phyloP scores from a whole-genome alignment of 805 yeast genomes.

The Candida caryicola region DNA sequence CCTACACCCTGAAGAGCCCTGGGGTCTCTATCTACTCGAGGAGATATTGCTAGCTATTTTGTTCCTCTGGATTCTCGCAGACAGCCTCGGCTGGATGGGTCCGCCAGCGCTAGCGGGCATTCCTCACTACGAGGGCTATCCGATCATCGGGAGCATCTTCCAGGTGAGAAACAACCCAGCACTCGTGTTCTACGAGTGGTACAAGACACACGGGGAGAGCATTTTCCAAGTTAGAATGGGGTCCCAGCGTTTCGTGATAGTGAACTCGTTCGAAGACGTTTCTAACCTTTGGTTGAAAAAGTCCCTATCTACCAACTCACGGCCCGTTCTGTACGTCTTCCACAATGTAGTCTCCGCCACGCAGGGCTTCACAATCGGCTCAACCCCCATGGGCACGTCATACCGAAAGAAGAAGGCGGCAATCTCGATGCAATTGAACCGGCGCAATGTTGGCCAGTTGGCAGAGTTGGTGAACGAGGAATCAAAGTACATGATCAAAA shows the following conservation, averaged over 20 bases:
- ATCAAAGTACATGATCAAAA: constrained; percentile 23
- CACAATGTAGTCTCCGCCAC: constrained; percentile 57
- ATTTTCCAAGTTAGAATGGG: constrained; percentile 69
- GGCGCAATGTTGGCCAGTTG: constrained; percentile 29
- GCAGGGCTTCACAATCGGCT: constrained; percentile 61
- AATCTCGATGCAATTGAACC: constrained; percentile 44
- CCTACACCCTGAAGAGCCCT: too few relatives aligned
- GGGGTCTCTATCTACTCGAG: too few relatives aligned
- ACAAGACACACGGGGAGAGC: constrained; percentile 33
- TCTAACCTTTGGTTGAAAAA: constrained; percentile 48
- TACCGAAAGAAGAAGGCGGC: constrained; percentile 48
- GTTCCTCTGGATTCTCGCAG: constrained; percentile 9
- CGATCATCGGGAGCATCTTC: constrained; percentile 50
- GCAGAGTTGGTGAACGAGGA: constrained; percentile 38
- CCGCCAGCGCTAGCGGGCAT: constrained; percentile 36
- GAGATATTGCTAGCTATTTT: constrained; percentile 1
- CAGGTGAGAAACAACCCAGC: constrained; percentile 51
- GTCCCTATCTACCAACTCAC: constrained; percentile 55
- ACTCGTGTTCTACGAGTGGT: constrained; percentile 44
- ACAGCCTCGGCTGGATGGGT: constrained; percentile 9
- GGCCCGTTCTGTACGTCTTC: constrained; percentile 67
- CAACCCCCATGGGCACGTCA: constrained; percentile 55
- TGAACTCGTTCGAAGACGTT: constrained; percentile 60
- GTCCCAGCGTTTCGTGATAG: constrained; percentile 53
- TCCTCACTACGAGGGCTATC: constrained; percentile 45